phyloP scores from a whole-genome alignment of 495 filamentous ascomycete species.

The Ramalina peruviana region DNA sequence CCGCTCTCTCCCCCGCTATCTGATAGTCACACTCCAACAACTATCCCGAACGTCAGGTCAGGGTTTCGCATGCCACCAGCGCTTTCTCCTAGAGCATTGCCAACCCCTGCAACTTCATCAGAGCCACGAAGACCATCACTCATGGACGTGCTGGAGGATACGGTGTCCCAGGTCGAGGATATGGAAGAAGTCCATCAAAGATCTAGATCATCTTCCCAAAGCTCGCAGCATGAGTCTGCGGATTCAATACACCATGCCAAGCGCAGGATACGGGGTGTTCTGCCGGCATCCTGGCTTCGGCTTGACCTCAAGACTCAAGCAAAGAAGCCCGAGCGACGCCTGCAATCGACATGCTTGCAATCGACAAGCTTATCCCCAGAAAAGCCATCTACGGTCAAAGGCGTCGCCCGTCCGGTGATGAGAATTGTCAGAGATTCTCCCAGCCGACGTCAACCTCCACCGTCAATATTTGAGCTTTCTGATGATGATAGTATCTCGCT shows the following conservation, averaged over 20 bases:
- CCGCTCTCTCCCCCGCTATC: constrained; percentile 30
- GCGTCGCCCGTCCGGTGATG: constrained; percentile 31
- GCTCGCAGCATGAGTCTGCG: constrained; percentile 1
- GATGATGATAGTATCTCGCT: constrained; percentile 9
- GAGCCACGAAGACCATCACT: constrained; percentile 7
- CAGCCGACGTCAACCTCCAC: constrained; percentile 16
- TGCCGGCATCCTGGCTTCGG: constrained; percentile 83
- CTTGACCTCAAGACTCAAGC: constrained; percentile 41
- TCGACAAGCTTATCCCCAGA: constrained; percentile 3
- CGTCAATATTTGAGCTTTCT: constrained; percentile 11
- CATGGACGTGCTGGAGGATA: constrained; percentile 1
- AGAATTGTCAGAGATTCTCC: constrained; percentile 12
- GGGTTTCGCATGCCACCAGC: constrained; percentile 30
- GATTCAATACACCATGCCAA: constrained; percentile 24
- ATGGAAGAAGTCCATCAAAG: not conserved
- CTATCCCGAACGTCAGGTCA: constrained; percentile 5
- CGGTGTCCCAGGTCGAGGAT: not conserved
- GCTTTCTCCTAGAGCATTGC: constrained; percentile 23
- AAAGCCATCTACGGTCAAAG: constrained; percentile 31
- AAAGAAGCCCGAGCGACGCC: constrained; percentile 22
- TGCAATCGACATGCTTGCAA: not conserved
- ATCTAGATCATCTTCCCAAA: not conserved
- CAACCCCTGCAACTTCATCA: constrained; percentile 20
- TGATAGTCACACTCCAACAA: constrained; percentile 21
- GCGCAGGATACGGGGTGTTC: constrained; percentile 61